Conservation (phyloP, 495 filamentous ascomycete species). For the Chaetomium fimeti region DNA sequence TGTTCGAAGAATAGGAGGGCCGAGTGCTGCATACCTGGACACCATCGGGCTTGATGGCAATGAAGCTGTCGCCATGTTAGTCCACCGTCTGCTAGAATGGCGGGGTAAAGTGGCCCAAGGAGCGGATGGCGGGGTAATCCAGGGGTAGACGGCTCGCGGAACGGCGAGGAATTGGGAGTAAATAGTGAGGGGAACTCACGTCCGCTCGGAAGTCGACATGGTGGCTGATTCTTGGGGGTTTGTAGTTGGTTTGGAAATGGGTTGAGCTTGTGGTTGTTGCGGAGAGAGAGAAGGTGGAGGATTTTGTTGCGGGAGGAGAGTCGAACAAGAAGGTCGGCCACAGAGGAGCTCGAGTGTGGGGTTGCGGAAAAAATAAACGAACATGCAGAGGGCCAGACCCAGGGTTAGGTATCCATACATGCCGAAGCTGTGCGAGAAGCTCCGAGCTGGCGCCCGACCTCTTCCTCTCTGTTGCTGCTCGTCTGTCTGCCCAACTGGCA, state of each 20-base stretch:
- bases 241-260: slow-evolving; percentile 31
- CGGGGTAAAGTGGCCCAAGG: slow-evolving; percentile 27
- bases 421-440: neutral
- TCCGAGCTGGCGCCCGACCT: neutral
- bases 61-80: slow-evolving; percentile 73
- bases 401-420: slow-evolving; percentile 23
- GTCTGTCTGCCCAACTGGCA: neutral
- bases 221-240: slow-evolving; percentile 50
- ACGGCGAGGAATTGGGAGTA: slow-evolving; percentile 17
- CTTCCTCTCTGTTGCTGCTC: neutral
- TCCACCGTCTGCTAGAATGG: slow-evolving; percentile 37
- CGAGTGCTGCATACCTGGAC: slow-evolving; percentile 72
- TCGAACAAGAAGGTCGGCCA: slow-evolving; percentile 25
- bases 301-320: slow-evolving; percentile 26
- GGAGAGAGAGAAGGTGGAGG: slow-evolving; percentile 29
- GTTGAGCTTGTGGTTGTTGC: slow-evolving; percentile 43
- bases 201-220: slow-evolving; percentile 85
- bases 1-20: slow-evolving; percentile 9
- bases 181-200: slow-evolving; percentile 59
- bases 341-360: slow-evolving; percentile 21
- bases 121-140: slow-evolving; percentile 33
- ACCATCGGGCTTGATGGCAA: slow-evolving; percentile 98
- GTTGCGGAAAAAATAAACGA: slow-evolving; percentile 27
- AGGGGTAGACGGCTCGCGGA: slow-evolving; percentile 26
- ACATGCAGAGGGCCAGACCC: slow-evolving; percentile 25